phyloP scores from a whole-genome alignment of 345 rosid genomes.

The Psidium guajava region DNA sequence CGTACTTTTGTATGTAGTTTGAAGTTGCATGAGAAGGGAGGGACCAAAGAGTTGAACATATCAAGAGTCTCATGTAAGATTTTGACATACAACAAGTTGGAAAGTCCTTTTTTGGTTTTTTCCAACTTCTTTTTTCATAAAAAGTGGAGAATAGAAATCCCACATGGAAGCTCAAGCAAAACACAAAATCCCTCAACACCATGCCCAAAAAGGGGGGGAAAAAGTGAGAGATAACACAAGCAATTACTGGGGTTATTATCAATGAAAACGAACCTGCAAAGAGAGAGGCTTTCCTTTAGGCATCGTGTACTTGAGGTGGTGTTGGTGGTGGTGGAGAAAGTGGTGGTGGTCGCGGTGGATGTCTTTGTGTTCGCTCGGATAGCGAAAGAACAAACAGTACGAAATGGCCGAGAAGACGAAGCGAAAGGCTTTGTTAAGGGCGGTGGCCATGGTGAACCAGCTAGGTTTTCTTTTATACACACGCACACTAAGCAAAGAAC shows the following conservation, averaged over 20 bases:
- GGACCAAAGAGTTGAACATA: not conserved
- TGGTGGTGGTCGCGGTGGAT: not conserved
- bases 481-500: not conserved
- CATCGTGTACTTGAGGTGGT: constrained; percentile 31
- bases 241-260: not conserved
- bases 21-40: not conserved
- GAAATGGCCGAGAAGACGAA: constrained; percentile 45
- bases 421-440: constrained; percentile 31
- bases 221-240: not conserved
- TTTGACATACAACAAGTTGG: not conserved
- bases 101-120: not conserved
- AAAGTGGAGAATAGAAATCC: not conserved
- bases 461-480: constrained; percentile 2
- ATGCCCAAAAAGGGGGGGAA: not conserved
- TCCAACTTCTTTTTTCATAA: not conserved
- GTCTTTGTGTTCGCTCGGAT: constrained; percentile 16
- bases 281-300: constrained; percentile 71
- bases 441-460: constrained; percentile 19
- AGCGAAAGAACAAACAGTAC: constrained; percentile 48
- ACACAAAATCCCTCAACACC: not conserved
- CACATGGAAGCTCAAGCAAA: not conserved
- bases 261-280: constrained; percentile 56
- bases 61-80: not conserved
- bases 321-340: not conserved
- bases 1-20: not conserved